A percentile compares a stretch with the other conserved stretches of the same genome.
Conservation (phyloP, 768 basidiomycete species). For the Tulasnella sp. region DNA sequence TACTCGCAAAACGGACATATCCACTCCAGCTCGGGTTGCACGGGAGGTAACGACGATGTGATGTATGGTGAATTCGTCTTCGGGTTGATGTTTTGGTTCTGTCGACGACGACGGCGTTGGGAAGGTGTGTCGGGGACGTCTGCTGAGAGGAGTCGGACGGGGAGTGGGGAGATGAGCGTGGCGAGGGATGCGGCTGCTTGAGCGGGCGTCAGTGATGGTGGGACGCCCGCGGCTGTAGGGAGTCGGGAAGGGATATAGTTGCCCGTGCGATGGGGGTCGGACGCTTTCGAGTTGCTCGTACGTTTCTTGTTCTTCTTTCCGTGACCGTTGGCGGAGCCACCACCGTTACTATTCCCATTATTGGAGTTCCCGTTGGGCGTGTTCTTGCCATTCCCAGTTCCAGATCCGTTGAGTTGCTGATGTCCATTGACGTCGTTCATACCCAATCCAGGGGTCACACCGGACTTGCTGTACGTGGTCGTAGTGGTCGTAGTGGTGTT, state of each 20-base stretch:
- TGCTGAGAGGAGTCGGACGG: slow-evolving; percentile 56
- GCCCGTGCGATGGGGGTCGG: slow-evolving; percentile 88
- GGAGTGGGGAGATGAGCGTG: slow-evolving; percentile 45
- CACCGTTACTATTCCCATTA: too few relatives aligned
- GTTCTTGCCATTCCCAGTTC: not conserved
- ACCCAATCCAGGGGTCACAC: too few relatives aligned
- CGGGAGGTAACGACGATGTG: slow-evolving; percentile 24
- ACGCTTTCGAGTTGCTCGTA: slow-evolving; percentile 79
- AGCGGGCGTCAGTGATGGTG: slow-evolving; percentile 20
- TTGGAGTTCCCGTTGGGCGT: too few relatives aligned
- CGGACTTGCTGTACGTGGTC: too few relatives aligned
- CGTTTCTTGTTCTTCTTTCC: slow-evolving; percentile 83
- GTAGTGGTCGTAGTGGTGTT: too few relatives aligned
- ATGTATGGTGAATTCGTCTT: not conserved
- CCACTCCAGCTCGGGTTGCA: slow-evolving; percentile 73
- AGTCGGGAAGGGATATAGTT: slow-evolving; percentile 87
- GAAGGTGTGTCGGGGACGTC: slow-evolving; percentile 27
- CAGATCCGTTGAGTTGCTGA: not conserved
- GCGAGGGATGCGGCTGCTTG: slow-evolving; percentile 34
- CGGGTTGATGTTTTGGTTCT: not conserved
- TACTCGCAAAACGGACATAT: slow-evolving; percentile 94
- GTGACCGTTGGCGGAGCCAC: too few relatives aligned
- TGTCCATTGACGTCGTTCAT: not conserved
- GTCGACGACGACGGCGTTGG: slow-evolving; percentile 17
- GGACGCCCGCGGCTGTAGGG: slow-evolving; percentile 34